phyloP scores from a whole-genome alignment of 1,139 yeast genomes.

The Pichia sp. region DNA sequence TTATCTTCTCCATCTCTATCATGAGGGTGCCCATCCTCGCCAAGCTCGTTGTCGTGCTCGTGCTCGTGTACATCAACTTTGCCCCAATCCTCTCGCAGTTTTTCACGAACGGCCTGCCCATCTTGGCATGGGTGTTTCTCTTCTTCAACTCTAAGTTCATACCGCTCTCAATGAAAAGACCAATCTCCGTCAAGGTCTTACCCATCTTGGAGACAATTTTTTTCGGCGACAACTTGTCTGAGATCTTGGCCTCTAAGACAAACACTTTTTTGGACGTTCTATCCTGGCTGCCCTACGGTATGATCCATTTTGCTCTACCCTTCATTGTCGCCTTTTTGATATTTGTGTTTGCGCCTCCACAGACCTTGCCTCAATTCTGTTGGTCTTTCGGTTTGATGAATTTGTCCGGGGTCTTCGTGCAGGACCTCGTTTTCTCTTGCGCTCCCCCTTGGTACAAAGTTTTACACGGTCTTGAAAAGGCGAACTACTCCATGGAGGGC shows the following conservation, averaged over 20 bases:
- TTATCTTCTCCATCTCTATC: constrained; percentile 31
- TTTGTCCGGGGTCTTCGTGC: constrained; percentile 75
- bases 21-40: constrained; percentile 49
- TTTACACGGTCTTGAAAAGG: constrained; percentile 81
- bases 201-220: constrained; percentile 94
- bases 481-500: constrained; percentile 88
- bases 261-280: constrained; percentile 66
- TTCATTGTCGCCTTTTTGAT: constrained; percentile 77
- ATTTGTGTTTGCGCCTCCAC: constrained; percentile 91
- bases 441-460: constrained; percentile 99
- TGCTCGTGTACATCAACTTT: constrained; percentile 44
- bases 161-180: constrained; percentile 77
- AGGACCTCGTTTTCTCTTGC: constrained; percentile 74
- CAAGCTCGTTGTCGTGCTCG: constrained; percentile 42
- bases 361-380: constrained; percentile 78
- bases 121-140: constrained; percentile 81
- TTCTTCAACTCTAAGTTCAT: constrained; percentile 78
- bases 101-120: constrained; percentile 79
- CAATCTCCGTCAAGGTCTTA: constrained; percentile 81
- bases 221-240: constrained; percentile 89
- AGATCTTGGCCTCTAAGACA: constrained; percentile 75
- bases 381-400: constrained; percentile 98
- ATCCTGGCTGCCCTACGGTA: constrained; percentile 96
- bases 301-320: constrained; percentile 86
- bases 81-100: constrained; percentile 83